A percentile compares a stretch with the other conserved stretches of the same genome.
phyloP scores from a whole-genome alignment of 140 eudicot species.

The Senecio squalidus region DNA sequence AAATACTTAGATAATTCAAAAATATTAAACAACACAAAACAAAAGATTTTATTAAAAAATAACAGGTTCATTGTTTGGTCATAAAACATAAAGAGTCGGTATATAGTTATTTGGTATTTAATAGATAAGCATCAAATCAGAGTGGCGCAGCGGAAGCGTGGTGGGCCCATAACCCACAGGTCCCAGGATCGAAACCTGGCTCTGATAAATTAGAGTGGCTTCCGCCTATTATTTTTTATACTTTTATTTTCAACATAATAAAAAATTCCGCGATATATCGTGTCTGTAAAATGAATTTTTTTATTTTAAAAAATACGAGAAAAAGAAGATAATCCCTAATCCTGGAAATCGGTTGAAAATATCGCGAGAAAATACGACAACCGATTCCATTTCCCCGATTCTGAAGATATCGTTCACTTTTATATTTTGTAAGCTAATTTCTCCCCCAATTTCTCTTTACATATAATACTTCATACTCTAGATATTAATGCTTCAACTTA shows the following conservation, averaged over 20 bases:
- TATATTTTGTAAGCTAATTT: constrained; percentile 29
- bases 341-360: constrained; percentile 21
- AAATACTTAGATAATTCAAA: too few relatives aligned
- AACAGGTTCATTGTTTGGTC: too few relatives aligned
- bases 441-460: constrained; percentile 12
- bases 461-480: background rate
- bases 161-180: constrained; percentile 99
- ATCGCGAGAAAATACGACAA: constrained; percentile 38
- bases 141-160: constrained; percentile 99
- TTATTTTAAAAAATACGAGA: constrained; percentile 5
- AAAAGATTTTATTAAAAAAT: too few relatives aligned
- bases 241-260: too few relatives aligned
- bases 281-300: constrained; percentile 9
- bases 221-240: background rate
- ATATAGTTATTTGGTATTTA: too few relatives aligned
- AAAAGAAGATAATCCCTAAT: constrained; percentile 21
- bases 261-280: constrained; percentile 24
- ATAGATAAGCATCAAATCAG: constrained; percentile 40
- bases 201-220: constrained; percentile 38
- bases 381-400: constrained; percentile 19
- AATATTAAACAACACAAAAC: too few relatives aligned
- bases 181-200: constrained; percentile 98
- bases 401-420: constrained; percentile 25
- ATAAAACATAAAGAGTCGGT: too few relatives aligned
- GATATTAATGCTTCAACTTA: too few relatives aligned